Evolutionary conservation across 306 rosid genomes (phyloP).

Genomic region (Acacia confusa): DNA sequence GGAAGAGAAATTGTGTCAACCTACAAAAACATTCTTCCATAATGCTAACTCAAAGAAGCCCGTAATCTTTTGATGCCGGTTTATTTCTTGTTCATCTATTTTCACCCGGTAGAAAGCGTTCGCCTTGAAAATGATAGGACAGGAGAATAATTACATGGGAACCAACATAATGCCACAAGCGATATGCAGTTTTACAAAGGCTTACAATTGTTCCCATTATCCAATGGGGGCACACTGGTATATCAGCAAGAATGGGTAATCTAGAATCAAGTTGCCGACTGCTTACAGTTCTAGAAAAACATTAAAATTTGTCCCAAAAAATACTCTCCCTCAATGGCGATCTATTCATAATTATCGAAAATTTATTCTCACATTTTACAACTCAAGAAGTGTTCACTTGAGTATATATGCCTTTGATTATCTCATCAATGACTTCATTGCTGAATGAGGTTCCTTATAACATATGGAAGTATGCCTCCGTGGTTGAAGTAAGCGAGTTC

Average conservation of each 20-base stretch:
- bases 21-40: too few relatives aligned
- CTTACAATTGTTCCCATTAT: slow-evolving; percentile 29
- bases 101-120: too few relatives aligned
- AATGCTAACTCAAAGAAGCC: too few relatives aligned
- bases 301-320: slow-evolving; percentile 23
- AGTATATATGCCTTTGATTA: slow-evolving; percentile 22
- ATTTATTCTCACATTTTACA: slow-evolving; percentile 49
- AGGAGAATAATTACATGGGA: background rate
- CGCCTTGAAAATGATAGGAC: background rate
- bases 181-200: slow-evolving; percentile 25
- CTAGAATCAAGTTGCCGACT: slow-evolving; percentile 32
- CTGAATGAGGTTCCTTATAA: slow-evolving; percentile 70
- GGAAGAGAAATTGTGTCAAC: too few relatives aligned
- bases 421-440: slow-evolving; percentile 46
- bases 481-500: slow-evolving; percentile 84
- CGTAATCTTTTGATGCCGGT: background rate
- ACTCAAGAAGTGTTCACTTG: slow-evolving; percentile 28
- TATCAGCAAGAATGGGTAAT: slow-evolving; percentile 24
- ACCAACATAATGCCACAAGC: background rate
- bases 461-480: slow-evolving; percentile 96
- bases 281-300: slow-evolving; percentile 42
- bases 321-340: slow-evolving; percentile 39
- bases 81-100: background rate
- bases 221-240: slow-evolving; percentile 12
- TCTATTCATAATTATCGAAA: slow-evolving; percentile 34